These are phyloP conservation scores for Petunia hybrid DNA, from an alignment of 305 asterid genomes.

Conservation along the genomic window DNA sequence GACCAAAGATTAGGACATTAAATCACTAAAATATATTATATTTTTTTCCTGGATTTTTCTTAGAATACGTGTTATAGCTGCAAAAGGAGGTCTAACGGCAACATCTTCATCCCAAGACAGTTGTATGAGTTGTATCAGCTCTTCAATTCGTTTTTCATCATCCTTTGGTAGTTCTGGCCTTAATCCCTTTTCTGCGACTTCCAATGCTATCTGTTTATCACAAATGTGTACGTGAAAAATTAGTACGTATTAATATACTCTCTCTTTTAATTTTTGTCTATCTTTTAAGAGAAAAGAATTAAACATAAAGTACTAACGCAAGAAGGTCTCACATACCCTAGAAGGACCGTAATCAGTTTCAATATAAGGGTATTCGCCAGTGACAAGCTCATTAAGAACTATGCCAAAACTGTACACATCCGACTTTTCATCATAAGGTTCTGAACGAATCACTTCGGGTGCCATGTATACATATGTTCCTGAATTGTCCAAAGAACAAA, in stretches of 20 bases:
- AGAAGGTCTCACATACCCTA: constrained; percentile 48
- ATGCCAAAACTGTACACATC: constrained; percentile 79
- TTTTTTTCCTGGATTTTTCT: constrained; percentile 37
- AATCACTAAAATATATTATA: no score
- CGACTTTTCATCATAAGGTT: constrained; percentile 74
- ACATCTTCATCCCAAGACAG: constrained; percentile 71
- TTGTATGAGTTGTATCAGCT: constrained; percentile 49
- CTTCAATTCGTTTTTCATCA: constrained; percentile 44
- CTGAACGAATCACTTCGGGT: constrained; percentile 69
- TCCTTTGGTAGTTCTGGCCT: constrained; percentile 57
- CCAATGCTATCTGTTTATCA: constrained; percentile 64
- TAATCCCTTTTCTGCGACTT: constrained; percentile 71
- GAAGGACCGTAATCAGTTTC: constrained; percentile 69
- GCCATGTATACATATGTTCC: constrained; percentile 92
- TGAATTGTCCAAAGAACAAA: constrained; percentile 28
- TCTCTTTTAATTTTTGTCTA: background rate
- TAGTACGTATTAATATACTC: no score
- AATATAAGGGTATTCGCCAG: constrained; percentile 71
- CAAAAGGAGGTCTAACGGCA: constrained; percentile 57
- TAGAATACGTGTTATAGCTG: constrained; percentile 55
- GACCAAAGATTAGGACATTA: no score
- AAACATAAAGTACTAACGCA: background rate
- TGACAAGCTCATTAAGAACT: constrained; percentile 64
- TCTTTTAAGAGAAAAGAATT: background rate
- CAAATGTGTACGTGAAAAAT: background rate